Evolutionary conservation across 176 grass and related monocot genomes (phyloP).

Genomic region (Eleusine indica): DNA sequence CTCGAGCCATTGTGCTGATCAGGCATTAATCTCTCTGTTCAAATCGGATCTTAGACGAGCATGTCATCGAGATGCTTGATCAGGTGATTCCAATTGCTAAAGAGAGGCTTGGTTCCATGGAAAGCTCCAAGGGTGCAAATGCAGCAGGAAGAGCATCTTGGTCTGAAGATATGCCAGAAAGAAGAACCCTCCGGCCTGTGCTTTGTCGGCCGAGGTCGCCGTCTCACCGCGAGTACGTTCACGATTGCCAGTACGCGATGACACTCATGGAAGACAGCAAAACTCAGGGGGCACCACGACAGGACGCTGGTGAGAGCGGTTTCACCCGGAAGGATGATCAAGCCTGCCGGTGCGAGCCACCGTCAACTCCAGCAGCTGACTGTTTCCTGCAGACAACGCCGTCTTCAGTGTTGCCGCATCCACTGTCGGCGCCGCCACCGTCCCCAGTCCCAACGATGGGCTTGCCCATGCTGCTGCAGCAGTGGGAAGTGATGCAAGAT

Average conservation of each 20-base stretch:
- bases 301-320: not conserved
- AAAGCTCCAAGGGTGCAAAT: slow-evolving; percentile 13
- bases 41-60: slow-evolving; percentile 37
- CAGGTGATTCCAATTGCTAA: slow-evolving; percentile 28
- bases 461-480: slow-evolving; percentile 36
- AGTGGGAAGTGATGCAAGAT: slow-evolving; percentile 15
- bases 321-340: not conserved
- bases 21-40: not conserved
- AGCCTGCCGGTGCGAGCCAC: not conserved
- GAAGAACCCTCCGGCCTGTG: slow-evolving; percentile 35
- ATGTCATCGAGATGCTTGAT: slow-evolving; percentile 44
- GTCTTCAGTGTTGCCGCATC: slow-evolving; percentile 13
- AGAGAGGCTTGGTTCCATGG: slow-evolving; percentile 42
- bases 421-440: slow-evolving; percentile 41
- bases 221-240: not conserved
- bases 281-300: not conserved
- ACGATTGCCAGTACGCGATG: not conserved
- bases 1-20: not conserved
- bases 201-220: slow-evolving; percentile 36
- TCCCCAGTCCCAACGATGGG: slow-evolving; percentile 34
- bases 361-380: slow-evolving; percentile 15
- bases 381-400: not conserved
- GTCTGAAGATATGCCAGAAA: slow-evolving; percentile 25
- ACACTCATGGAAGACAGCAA: not conserved
- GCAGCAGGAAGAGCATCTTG: not conserved